phyloP scores from a whole-genome alignment of 768 basidiomycete species.

The Tulasnella sp. region DNA sequence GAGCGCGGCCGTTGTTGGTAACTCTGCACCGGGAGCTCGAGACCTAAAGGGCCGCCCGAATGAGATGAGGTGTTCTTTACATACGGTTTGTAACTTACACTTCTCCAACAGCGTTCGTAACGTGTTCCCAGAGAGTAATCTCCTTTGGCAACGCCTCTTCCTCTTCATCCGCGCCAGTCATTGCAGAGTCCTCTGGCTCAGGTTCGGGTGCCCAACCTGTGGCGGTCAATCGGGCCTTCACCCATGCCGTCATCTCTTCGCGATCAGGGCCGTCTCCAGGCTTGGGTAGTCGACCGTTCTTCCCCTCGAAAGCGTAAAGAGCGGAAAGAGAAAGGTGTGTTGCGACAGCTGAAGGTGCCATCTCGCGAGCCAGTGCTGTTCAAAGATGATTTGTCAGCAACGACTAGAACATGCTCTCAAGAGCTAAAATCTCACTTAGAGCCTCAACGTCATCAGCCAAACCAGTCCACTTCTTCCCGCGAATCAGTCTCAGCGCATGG shows the following conservation, averaged over 20 bases:
- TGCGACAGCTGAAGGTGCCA: constrained; percentile 43
- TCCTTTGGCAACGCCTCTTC: constrained; percentile 26
- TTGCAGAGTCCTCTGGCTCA: constrained; percentile 41
- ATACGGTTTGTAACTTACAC: constrained; percentile 57
- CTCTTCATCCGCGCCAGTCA: constrained; percentile 26
- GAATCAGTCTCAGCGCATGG: constrained; percentile 68
- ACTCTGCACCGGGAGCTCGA: constrained; percentile 78
- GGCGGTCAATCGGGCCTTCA: constrained; percentile 45
- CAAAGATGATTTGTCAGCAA: background rate
- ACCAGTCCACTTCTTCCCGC: constrained; percentile 63
- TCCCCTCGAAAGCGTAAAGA: constrained; percentile 46
- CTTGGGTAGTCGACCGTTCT: constrained; percentile 36
- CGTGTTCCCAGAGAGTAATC: constrained; percentile 42
- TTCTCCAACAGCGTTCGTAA: constrained; percentile 70
- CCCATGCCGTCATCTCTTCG: constrained; percentile 26
- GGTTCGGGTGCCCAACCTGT: constrained; percentile 61
- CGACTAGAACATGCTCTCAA: constrained; percentile 50
- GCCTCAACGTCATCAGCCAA: constrained; percentile 52
- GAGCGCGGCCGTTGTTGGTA: constrained; percentile 93
- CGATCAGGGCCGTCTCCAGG: constrained; percentile 39
- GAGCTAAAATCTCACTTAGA: constrained; percentile 51
- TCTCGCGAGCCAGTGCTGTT: background rate
- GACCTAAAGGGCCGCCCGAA: constrained; percentile 50
- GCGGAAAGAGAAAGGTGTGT: constrained; percentile 79
- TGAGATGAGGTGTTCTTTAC: constrained; percentile 32